phyloP scores from a whole-genome alignment of 108 stramenopile genomes.

The Nitzschia putrida region DNA sequence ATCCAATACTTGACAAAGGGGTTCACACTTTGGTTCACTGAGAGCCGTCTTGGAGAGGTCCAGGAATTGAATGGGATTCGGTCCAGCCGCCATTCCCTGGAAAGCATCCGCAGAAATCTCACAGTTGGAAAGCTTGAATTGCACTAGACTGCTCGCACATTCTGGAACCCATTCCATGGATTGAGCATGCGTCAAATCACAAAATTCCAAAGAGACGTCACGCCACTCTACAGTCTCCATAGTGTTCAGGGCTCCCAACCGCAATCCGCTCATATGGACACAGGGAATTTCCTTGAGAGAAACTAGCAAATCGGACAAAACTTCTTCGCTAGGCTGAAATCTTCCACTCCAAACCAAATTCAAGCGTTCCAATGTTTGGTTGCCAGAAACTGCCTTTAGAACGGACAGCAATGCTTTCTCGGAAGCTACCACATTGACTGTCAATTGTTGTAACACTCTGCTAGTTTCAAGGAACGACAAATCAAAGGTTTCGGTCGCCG shows the following conservation, averaged over 20 bases:
- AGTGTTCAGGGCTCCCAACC: background rate
- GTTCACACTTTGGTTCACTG: background rate
- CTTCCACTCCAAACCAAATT: background rate
- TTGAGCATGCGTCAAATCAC: background rate
- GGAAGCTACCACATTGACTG: background rate
- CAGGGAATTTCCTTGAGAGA: background rate
- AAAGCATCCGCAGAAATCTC: constrained; percentile 1
- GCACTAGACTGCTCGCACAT: background rate
- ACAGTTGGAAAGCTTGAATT: background rate
- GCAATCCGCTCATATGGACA: background rate
- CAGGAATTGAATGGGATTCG: background rate
- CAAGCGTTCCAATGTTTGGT: background rate
- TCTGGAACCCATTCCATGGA: background rate
- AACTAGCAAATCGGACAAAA: background rate
- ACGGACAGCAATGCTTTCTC: background rate
- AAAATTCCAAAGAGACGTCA: background rate
- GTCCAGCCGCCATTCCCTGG: background rate
- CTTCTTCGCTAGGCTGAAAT: background rate
- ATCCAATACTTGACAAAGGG: background rate
- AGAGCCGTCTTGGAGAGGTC: background rate
- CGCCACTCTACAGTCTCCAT: background rate
- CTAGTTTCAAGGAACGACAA: background rate
- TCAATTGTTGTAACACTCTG: background rate
- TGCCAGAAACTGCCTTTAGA: background rate
- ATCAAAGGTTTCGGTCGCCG: background rate